A percentile compares a stretch with the other conserved stretches of the same genome.
These are phyloP conservation scores for Plasmodium gonderi DNA, from an alignment of 169 alveolate species.

Conservation along the genomic window DNA sequence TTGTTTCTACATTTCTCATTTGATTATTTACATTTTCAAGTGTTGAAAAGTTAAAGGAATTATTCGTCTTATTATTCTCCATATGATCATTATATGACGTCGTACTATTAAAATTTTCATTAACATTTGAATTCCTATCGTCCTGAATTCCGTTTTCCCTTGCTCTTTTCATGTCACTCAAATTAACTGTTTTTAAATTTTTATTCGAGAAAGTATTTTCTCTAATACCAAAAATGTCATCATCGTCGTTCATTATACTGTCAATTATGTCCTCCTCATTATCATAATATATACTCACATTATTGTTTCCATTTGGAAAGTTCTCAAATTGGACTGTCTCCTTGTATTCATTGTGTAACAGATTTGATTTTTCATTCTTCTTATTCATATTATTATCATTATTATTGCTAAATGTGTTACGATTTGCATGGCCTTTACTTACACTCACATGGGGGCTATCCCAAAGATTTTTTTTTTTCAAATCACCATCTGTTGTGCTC, in stretches of 20 bases:
- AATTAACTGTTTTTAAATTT: conserved; percentile 20
- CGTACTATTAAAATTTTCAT: neutral
- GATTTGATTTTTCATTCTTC: neutral
- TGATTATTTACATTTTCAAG: neutral
- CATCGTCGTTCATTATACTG: neutral
- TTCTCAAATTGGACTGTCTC: neutral
- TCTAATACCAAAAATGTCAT: conserved; percentile 6
- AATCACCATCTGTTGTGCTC: neutral
- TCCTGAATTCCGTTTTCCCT: neutral
- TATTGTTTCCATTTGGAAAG: neutral
- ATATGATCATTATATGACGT: neutral
- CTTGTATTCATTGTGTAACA: neutral
- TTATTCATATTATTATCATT: neutral
- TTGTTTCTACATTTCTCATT: neutral
- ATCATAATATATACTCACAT: neutral
- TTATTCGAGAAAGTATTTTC: neutral
- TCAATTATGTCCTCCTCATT: neutral
- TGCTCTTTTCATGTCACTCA: conserved; percentile 25
- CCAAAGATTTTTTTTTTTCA: neutral
- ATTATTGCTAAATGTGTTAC: neutral
- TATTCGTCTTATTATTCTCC: neutral
- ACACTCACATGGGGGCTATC: neutral
- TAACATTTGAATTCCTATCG: neutral
- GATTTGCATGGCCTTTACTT: neutral
- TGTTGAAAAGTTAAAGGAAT: neutral